Base-by-base conservation (phyloP, 2,329 filamentous ascomycete genomes). In the Exophiala calicioides region DNA sequence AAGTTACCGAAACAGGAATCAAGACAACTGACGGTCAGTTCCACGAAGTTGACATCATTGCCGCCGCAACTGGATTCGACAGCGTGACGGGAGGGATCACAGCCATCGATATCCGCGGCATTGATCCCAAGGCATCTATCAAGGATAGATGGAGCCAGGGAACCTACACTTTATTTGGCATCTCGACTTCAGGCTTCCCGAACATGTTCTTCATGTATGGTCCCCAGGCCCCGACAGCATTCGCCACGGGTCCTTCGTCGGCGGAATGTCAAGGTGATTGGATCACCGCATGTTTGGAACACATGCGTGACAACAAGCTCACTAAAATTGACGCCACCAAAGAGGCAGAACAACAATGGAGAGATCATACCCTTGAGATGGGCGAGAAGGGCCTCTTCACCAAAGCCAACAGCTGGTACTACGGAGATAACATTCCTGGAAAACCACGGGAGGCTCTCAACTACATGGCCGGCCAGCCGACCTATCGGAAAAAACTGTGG, bases 241-340 rank as follows among this genome's bases (percentile, higher is more conserved):
- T 47, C 18, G 37, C 44, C 10, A 47, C 44, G 2, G 79, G 78
- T 0, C 80, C 80, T 0, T 71, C 74, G 0, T 71, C 67, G 1
- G 71, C 76, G 6, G 77, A 81, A 52, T 55, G 78, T 0, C 80
- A 83, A 56, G 79, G 78, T 2, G 65, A 75, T 0, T 82, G 77
- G 78, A 55, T 55, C 27, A 29, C 30, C 4, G 23, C 26, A 2
- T 40, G 26, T 12, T n/a, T 47, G 18, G 3, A 12, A 23, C 32
- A 45, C 20, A 15, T 42, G 20, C 21, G 35, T 5, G 37, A 40
- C 16, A 16, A 46, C 19, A 36, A 36, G n/a, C 18, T 46, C 33
- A 39, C 21, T 3, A 50, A 31, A 15, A 42, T 51, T 16, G 31
- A 46, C n/a, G 47, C 42, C 16, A 42, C 29, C 1, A 7, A 16